Percentiles rank a stretch among this genome's conserved stretches.
Evolutionary conservation across 805 yeast species (phyloP).

Genomic region (Candida vaughaniae): DNA sequence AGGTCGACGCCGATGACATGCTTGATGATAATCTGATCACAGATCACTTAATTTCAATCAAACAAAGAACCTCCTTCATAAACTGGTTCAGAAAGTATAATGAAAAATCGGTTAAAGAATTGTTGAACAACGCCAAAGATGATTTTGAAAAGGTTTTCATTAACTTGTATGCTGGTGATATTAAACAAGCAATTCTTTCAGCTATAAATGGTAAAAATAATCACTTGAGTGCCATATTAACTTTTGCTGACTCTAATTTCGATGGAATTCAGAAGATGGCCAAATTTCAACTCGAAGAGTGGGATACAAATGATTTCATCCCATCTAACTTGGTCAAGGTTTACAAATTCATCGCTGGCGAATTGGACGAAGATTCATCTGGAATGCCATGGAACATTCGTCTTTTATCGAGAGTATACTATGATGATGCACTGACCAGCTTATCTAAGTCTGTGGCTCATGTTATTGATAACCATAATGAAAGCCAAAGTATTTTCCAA

Average conservation of each 20-base stretch:
- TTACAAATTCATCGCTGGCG: slow-evolving; percentile 63
- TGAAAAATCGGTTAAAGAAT: slow-evolving; percentile 25
- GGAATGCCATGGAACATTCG: slow-evolving; percentile 66
- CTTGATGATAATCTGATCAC: not conserved
- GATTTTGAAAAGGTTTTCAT: slow-evolving; percentile 55
- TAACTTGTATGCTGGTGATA: slow-evolving; percentile 51
- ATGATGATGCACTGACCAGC: slow-evolving; percentile 42
- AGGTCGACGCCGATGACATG: slow-evolving; percentile 3
- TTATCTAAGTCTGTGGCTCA: slow-evolving; percentile 15
- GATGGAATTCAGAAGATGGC: slow-evolving; percentile 57
- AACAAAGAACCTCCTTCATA: slow-evolving; percentile 42
- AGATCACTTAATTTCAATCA: not conserved
- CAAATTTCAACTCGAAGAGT: slow-evolving; percentile 56
- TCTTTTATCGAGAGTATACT: slow-evolving; percentile 60
- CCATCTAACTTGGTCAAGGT: slow-evolving; percentile 58
- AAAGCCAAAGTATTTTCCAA: slow-evolving; percentile 14
- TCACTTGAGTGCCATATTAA: slow-evolving; percentile 68
- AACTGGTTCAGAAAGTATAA: slow-evolving; percentile 57
- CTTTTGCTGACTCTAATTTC: slow-evolving; percentile 73
- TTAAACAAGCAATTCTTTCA: slow-evolving; percentile 57
- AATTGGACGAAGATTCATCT: slow-evolving; percentile 34
- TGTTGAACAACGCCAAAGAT: slow-evolving; percentile 19
- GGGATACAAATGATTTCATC: slow-evolving; percentile 45
- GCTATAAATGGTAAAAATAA: slow-evolving; percentile 63
- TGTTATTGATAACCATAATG: slow-evolving; percentile 10